Percentiles rank a stretch among this genome's conserved stretches.
Evolutionary conservation across 73 alveolate genomes (phyloP).

Genomic region (Paramecium primaurelia): DNA sequence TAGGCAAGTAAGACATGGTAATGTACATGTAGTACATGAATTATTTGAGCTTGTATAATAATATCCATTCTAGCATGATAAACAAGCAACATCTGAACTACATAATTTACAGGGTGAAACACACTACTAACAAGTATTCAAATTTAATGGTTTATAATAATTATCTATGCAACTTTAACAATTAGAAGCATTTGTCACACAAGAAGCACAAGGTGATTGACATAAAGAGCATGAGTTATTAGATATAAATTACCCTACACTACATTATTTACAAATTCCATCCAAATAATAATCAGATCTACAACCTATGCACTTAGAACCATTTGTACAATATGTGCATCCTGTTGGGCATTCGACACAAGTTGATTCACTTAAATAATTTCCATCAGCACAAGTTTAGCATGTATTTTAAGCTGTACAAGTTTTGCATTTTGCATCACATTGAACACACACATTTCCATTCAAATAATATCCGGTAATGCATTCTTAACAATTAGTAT

Average conservation of each 20-base stretch:
- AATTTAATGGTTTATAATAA: neutral
- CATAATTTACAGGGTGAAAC: neutral
- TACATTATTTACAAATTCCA: neutral
- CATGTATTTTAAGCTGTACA: slow-evolving; percentile 8
- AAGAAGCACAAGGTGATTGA: slow-evolving; percentile 21
- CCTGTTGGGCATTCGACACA: slow-evolving; percentile 27
- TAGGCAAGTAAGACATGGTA: neutral
- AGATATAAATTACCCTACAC: neutral
- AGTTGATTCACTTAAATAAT: neutral
- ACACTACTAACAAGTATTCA: neutral
- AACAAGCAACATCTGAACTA: neutral
- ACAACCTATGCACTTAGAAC: neutral
- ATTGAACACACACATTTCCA: neutral
- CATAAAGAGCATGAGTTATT: neutral
- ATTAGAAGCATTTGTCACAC: neutral
- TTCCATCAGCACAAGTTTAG: neutral
- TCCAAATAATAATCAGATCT: neutral
- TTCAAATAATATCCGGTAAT: neutral
- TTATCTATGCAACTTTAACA: slow-evolving; percentile 1
- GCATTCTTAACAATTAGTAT: slow-evolving; percentile 13
- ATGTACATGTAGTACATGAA: neutral
- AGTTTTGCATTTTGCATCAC: neutral
- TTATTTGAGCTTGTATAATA: neutral
- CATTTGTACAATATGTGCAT: slow-evolving; percentile 9
- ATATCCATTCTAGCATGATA: neutral